Base-by-base conservation (phyloP, 208 protist species). In the Phytomonas francai region DNA sequence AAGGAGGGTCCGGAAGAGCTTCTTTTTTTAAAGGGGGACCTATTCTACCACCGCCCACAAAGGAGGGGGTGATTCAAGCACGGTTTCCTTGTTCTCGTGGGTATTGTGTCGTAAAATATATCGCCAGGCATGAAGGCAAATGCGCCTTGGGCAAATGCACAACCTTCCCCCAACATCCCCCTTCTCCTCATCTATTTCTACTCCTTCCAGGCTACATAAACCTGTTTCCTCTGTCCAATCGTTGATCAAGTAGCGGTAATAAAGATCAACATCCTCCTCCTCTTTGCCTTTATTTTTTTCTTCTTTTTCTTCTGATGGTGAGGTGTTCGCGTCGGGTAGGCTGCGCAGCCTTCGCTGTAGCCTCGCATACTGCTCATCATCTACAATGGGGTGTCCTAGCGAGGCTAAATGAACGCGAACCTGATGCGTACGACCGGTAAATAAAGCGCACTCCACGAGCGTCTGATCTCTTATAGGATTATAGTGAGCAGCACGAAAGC, bases 401-500 rank as follows among this genome's bases (percentile, higher is more conserved):
- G 78, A 78, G 36, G 84, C 75, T 9, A 97, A 73, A 70, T 98
- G 94, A n/a, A 97, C 88, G 28, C 94, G 81, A 29, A 98, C 84
- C 70, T 98, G 94, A 72, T 98, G 94, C 14, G 94, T 97, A 45
- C 94, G 79, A 29, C 94, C 94, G 3, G 92, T 97, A 12, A 94
- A 68, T 12, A 96, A 83, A 31, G 77, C 69, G 63, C 88, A 95
- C 60, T 73, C 73, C 33, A 97, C 70, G 30, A 97, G 73, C 58
- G 83, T 85, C 58, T 83, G 59, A 36, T 93, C 61, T 0, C 28
- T 31, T 0, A 6, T 59, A 0, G 62, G 72, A 45, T 89, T 75
- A 68, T 94, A 92, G 58, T 54, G 65, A 30, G 81, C 27, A 8
- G 73, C 51, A 8, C 70, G 67, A 0, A 92, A 39, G 19, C 79